phyloP scores from a whole-genome alignment of 208 protist species.

The Acanthamoeba royreba region DNA sequence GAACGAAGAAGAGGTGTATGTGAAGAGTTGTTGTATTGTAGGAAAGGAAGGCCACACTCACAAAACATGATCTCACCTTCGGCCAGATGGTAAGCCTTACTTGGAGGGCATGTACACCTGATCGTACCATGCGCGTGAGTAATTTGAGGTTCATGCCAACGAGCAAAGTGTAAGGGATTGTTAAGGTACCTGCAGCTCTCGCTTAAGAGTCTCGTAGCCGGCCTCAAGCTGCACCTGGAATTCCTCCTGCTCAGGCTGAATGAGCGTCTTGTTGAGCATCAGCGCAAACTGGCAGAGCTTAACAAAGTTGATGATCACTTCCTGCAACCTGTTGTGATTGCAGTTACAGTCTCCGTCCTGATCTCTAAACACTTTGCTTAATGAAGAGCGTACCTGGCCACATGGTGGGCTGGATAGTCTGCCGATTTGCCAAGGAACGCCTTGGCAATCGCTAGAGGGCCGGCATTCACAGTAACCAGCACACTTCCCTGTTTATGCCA shows the following conservation, averaged over 20 bases:
- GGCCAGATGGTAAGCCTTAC: too few species aligned
- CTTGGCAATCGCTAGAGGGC: slow-evolving; percentile 17
- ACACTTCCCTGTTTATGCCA: background rate
- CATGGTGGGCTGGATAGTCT: background rate
- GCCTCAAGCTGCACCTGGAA: slow-evolving; percentile 39
- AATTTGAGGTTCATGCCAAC: too few species aligned
- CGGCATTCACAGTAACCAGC: slow-evolving; percentile 41
- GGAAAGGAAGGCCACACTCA: too few species aligned
- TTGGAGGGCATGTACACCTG: too few species aligned
- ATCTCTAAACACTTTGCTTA: too few species aligned
- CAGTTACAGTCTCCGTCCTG: background rate
- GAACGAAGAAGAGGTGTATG: too few species aligned
- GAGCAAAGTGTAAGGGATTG: too few species aligned
- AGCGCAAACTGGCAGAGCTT: slow-evolving; percentile 29
- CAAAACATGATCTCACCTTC: too few species aligned
- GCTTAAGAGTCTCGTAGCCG: slow-evolving; percentile 11
- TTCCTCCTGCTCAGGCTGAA: background rate
- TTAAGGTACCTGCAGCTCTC: background rate
- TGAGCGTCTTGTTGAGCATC: slow-evolving; percentile 31
- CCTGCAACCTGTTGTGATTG: background rate
- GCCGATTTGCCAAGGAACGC: background rate
- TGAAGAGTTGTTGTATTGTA: too few species aligned
- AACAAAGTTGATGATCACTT: background rate
- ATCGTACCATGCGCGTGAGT: too few species aligned
- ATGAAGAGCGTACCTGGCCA: background rate